These are phyloP conservation scores for Diutina neorugosa DNA, from an alignment of 1,139 yeast genomes.

Conservation along the genomic window DNA sequence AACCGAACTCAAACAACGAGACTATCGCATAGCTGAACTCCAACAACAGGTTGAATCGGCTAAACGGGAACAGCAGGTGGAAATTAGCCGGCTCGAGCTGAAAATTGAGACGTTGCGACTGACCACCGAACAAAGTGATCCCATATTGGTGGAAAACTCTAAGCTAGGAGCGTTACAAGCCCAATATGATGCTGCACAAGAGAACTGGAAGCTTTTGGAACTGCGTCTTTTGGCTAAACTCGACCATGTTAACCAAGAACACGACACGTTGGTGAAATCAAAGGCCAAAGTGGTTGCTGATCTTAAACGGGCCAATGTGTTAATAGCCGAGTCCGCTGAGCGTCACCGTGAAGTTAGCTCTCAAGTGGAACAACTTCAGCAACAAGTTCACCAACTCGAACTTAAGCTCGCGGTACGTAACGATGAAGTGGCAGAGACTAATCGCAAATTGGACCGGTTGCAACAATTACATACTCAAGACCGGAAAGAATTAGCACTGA, in stretches of 20 bases:
- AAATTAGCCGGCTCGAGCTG: conserved; percentile 36
- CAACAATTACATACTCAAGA: conserved; percentile 9
- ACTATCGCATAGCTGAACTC: conserved; percentile 15
- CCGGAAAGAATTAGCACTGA: background rate
- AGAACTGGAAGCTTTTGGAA: conserved; percentile 57
- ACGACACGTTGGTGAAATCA: conserved; percentile 23
- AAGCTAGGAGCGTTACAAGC: conserved; percentile 41
- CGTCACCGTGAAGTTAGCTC: conserved; percentile 13
- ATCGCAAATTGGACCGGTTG: conserved; percentile 20
- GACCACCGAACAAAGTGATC: conserved; percentile 4
- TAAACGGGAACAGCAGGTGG: conserved; percentile 29
- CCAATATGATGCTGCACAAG: conserved; percentile 51
- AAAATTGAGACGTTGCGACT: conserved; percentile 31
- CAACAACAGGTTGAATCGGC: conserved; percentile 16
- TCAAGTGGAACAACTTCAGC: conserved; percentile 8
- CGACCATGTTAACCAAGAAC: conserved; percentile 26
- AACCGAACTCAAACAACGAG: conserved; percentile 22
- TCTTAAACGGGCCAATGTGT: conserved; percentile 14
- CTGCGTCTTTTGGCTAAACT: conserved; percentile 36
- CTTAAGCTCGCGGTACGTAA: conserved; percentile 16
- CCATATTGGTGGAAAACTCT: conserved; percentile 18
- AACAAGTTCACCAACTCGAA: conserved; percentile 12
- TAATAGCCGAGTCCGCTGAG: conserved; percentile 13
- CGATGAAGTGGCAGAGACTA: conserved; percentile 15
- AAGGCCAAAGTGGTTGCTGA: conserved; percentile 21